These are phyloP conservation scores for Metschnikowia santaceciliae DNA, from an alignment of 805 yeast species.

Conservation along the genomic window DNA sequence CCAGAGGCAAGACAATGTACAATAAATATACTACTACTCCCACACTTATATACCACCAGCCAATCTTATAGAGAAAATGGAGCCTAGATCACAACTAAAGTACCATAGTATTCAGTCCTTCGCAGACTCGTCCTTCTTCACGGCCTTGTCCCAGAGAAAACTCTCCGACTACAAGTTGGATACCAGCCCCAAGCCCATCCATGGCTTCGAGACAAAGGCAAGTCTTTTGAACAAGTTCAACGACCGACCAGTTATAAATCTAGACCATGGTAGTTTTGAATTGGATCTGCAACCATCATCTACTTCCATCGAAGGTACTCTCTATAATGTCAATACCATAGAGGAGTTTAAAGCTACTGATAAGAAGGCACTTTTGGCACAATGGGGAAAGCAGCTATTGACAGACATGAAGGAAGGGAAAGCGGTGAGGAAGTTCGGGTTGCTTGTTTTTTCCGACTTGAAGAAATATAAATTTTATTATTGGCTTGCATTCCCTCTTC, in stretches of 20 bases:
- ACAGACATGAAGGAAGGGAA: conserved; percentile 17
- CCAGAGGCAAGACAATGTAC: not conserved
- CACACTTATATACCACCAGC: not conserved
- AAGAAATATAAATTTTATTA: conserved; percentile 84
- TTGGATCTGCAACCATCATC: conserved; percentile 5
- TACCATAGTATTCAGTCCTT: conserved; percentile 61
- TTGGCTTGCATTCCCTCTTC: conserved; percentile 82
- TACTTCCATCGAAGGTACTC: conserved; percentile 26
- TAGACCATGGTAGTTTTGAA: conserved; percentile 33
- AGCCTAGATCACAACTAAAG: conserved; percentile 18
- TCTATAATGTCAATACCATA: conserved; percentile 70
- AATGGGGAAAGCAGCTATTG: conserved; percentile 28
- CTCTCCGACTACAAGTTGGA: conserved; percentile 69
- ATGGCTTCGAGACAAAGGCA: conserved; percentile 42
- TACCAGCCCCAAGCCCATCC: conserved; percentile 39
- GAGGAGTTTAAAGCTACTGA: conserved; percentile 76
- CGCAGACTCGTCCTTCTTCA: conserved; percentile 85
- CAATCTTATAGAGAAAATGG: not conserved
- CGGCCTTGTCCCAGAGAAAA: conserved; percentile 66
- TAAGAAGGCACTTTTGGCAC: conserved; percentile 54
- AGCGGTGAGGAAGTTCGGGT: conserved; percentile 31
- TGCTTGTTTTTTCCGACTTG: conserved; percentile 76
- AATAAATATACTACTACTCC: not conserved
- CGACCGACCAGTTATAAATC: conserved; percentile 30
- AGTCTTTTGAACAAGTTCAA: conserved; percentile 32